These are phyloP conservation scores for Halophytophthora polymorphica DNA, from an alignment of 352 stramenopile genomes.

Conservation along the genomic window DNA sequence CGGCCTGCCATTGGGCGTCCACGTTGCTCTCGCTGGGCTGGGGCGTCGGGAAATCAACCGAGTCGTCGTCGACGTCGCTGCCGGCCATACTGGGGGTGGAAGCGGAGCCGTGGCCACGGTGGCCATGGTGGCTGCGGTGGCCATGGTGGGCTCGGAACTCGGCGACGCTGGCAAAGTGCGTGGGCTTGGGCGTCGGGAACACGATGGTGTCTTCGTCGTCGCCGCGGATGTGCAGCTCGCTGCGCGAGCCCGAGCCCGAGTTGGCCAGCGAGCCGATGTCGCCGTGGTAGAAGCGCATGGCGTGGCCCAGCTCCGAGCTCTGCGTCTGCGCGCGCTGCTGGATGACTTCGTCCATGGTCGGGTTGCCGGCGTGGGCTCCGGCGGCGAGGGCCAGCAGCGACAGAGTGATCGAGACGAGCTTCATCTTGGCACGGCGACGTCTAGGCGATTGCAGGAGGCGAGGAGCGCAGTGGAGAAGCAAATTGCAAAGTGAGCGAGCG, in stretches of 20 bases:
- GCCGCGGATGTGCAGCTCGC: background rate
- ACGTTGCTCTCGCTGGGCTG: background rate
- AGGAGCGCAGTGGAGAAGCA: constrained; percentile 16
- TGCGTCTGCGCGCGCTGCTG: background rate
- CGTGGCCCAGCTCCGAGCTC: background rate
- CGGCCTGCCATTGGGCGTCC: background rate
- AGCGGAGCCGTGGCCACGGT: background rate
- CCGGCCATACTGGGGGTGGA: constrained; percentile 1
- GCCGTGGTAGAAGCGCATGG: constrained; percentile 6
- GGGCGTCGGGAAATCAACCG: constrained; percentile 6
- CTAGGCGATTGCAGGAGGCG: constrained; percentile 2
- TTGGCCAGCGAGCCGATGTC: background rate
- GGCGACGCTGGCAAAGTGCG: constrained; percentile 9
- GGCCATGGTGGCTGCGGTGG: no score
- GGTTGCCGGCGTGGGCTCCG: constrained; percentile 15
- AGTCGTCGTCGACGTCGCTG: background rate
- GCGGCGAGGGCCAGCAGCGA: constrained; percentile 24
- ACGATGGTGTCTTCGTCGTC: background rate
- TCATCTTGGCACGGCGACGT: constrained; percentile 28
- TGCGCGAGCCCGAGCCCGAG: background rate
- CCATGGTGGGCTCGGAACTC: no score
- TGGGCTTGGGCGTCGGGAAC: constrained; percentile 15
- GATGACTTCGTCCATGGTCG: background rate
- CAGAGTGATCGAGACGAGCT: constrained; percentile 34
- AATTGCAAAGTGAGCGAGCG: constrained; percentile 26